Evolutionary conservation across 768 basidiomycete species (phyloP), one percentile per base, ranked within the genome.

Genomic region (Russula earlei): DNA sequence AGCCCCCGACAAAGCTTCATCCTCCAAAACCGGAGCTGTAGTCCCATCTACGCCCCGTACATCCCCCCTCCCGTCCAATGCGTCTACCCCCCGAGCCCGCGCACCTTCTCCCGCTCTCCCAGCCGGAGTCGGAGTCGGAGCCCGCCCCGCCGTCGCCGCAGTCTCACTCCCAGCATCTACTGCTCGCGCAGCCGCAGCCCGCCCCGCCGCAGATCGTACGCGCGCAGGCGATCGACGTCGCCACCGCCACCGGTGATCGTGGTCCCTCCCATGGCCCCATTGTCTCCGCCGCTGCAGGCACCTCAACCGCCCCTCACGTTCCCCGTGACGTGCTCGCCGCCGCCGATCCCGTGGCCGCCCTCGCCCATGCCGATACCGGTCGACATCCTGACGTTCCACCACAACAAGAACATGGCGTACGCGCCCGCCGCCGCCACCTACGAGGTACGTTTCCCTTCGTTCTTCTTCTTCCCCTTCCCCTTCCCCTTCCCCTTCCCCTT

Each of bases 381-480:
- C 34, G 60, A 61, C 12, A 50, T 61, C 12, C 24, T 61, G 31
- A 61, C 60, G 15, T 59, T 54, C 47, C 37, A 45, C 0, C 59
- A 54, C 17, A 45, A 54, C 50, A 42, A 50, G 9, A 48, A 59
- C 22, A 61, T 59, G 60, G 56, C 56, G 10, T 61, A 61, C 31
- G 60, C 56, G 12, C 60, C 60, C 7, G 56, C 60, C 17, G 48
- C 49, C 7, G 31, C 27, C 42, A 59, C 56, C 9, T 61, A 51
- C 42, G 56, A 61, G 0, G 60, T 61, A 19, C 25, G 60, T 37
- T 11, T 7, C 38, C 29, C 10, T 10, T 31, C 29, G 1, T 10
- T 11, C 15, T 15, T 1, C n/a, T 49, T 4, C 9, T 12, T 20
- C 11, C 41, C 22, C 8, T 2, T 12, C 25, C 8, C 43, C n/a